phyloP scores from a whole-genome alignment of 257 asterid genomes.

The Gentiana straminea region DNA sequence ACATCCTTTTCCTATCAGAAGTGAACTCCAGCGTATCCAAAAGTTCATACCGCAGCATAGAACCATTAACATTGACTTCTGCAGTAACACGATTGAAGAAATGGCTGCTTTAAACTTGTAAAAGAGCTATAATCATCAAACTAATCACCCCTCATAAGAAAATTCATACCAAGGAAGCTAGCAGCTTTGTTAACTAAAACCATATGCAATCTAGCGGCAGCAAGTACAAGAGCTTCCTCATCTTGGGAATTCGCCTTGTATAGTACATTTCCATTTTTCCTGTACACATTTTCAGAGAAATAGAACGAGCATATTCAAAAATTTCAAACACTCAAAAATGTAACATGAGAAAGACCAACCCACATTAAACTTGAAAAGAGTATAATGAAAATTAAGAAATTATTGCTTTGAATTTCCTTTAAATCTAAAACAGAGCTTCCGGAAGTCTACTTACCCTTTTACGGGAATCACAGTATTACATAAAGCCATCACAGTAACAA shows the following conservation, averaged over 20 bases:
- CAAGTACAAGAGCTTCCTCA: slow-evolving; percentile 98
- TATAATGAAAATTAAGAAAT: too few species aligned
- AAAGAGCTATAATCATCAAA: not conserved
- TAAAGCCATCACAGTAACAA: slow-evolving; percentile 82
- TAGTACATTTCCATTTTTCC: slow-evolving; percentile 60
- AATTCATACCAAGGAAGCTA: slow-evolving; percentile 59
- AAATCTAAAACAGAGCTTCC: slow-evolving; percentile 7
- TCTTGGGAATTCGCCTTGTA: slow-evolving; percentile 98
- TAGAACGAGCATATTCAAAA: slow-evolving; percentile 1
- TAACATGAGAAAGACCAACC: too few species aligned
- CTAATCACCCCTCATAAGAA: not conserved
- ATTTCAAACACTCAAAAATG: too few species aligned
- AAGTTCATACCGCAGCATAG: slow-evolving; percentile 64
- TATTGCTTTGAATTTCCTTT: too few species aligned
- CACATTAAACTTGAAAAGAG: too few species aligned
- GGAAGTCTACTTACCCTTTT: slow-evolving; percentile 43
- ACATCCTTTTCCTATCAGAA: slow-evolving; percentile 95
- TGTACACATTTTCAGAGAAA: slow-evolving; percentile 18
- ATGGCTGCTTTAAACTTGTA: slow-evolving; percentile 4
- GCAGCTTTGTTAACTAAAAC: slow-evolving; percentile 55
- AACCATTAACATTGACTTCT: slow-evolving; percentile 70
- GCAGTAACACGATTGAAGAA: slow-evolving; percentile 27
- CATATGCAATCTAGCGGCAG: slow-evolving; percentile 88
- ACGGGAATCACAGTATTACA: slow-evolving; percentile 95
- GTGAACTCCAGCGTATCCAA: slow-evolving; percentile 90